Evolutionary conservation across 75 land plant species (phyloP), one percentile per base, ranked within the genome.

Genomic region (Pseudotsuga menziesii): DNA sequence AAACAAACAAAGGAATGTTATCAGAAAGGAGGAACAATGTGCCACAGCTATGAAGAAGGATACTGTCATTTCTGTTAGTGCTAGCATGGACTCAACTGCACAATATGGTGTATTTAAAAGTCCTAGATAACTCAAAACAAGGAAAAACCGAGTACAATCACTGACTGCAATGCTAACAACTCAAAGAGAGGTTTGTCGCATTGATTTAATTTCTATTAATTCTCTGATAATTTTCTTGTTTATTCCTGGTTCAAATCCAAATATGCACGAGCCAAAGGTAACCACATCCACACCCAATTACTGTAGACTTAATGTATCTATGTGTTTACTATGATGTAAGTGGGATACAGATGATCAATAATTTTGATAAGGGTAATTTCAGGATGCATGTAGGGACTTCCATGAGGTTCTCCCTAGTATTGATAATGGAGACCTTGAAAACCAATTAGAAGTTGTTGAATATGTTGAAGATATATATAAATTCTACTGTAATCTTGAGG

Each of bases 381-480:
- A 95, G 98, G 84, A 72, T 74, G 92, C 96, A 55, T 90, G 91
- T 75, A 89, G 89, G 5, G 32, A 75, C 13, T 79, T 72, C 35
- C 79, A 85, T 20, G 86, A 85, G 54, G 81, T 61, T 8, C 56
- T 84, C 4, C 76, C 82, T 1, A 84, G 92, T 72, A 96, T 96
- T 61, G 99, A 96, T 77, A 88, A 78, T 29, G 83, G 67, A 36
- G 99, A 96, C 78, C 81, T 77, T 1, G 85, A 80, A 27, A 85
- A 92, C 79, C 90, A 94, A 27, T 82, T 96, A 77, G 97, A 94
- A 6, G 91, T 88, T 22, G 91, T 85, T 7, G 99, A 96, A 26
- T 94, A 96, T 80, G 90, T 96, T 35, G 99, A 96, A 52, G 99
- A 96, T 63, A 88, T 96, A 9, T 96, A 94, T 81, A 89, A 88